Evolutionary conservation across 352 stramenopile species (phyloP), one percentile per base, ranked within the genome.

Genomic region (Lagenidium giganteum): DNA sequence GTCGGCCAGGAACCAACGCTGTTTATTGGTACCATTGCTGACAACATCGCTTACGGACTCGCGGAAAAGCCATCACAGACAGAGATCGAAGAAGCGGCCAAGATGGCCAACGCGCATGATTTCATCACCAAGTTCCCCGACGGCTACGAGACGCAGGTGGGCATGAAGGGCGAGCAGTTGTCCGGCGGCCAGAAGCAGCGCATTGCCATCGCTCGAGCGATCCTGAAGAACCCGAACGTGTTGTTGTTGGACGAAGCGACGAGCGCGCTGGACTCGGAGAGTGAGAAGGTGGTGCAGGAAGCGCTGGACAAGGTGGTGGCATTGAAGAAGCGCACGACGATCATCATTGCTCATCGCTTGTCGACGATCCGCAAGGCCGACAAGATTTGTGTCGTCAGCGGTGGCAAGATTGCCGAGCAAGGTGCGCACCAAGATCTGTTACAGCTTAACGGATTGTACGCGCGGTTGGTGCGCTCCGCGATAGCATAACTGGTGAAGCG

Each of bases 311-410:
- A 74, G 42, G 56, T 83, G 21, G 49, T 77, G 43, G 60, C 67
- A 28, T 49, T 76, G 38, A 72, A 81, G 38, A 57, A 56, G 2
- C 73, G 72, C 7, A 98, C 92, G 23, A 96, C 83, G 14, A 70
- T 98, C 40, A 87, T 97, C 36, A 95, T 97, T 46, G 94, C 94
- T 2, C 93, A 98, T 58, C 79, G 94, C n/a, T 60, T 98, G 24
- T 94, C 77, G 37, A 98, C 89, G 5, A 90, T 98, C 45, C 84
- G 88, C 52, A 86, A 95, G 68, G 94, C 90, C 27, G 89, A 98
- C 69, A 76, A 86, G 51, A 98, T 99, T 45, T 83, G 92, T 25
- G 94, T 98, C 5, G 70, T 98, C 35, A 71, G 96, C 16, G 70
- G 94, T 18, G 95, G 95, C 9, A 72, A 71, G 43, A 83, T 98